Evolutionary conservation across 1,284 basidiomycete genomes (phyloP).

Genomic region (Cryptococcus depauperatus): DNA sequence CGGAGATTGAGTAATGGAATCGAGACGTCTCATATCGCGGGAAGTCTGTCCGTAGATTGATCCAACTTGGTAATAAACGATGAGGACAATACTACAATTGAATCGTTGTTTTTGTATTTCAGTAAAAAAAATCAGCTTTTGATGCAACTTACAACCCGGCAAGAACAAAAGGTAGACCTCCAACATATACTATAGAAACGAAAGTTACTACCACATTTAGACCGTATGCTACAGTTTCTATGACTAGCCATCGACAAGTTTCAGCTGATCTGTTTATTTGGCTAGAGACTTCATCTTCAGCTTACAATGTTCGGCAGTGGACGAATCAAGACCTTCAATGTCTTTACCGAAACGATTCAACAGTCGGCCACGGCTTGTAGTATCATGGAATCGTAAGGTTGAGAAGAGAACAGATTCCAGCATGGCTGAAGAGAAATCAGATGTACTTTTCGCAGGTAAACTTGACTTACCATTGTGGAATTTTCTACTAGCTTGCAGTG

Average conservation of each 20-base stretch:
- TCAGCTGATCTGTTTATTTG: too few species aligned
- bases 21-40: slow-evolving; percentile 78
- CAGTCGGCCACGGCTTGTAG: slow-evolving; percentile 73
- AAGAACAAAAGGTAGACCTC: slow-evolving; percentile 64
- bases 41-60: slow-evolving; percentile 79
- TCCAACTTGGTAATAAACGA: slow-evolving; percentile 49
- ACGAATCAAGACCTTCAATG: slow-evolving; percentile 84
- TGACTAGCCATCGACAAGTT: slow-evolving; percentile 18
- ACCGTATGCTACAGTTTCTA: slow-evolving; percentile 54
- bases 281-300: slow-evolving; percentile 5
- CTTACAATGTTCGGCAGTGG: slow-evolving; percentile 75
- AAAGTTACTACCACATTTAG: slow-evolving; percentile 42
- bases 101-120: not conserved
- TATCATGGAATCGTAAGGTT: slow-evolving; percentile 88
- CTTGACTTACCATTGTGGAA: slow-evolving; percentile 58
- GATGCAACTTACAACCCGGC: slow-evolving; percentile 44
- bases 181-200: slow-evolving; percentile 66
- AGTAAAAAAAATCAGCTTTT: too few species aligned
- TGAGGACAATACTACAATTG: slow-evolving; percentile 50
- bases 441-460: slow-evolving; percentile 10
- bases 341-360: slow-evolving; percentile 90
- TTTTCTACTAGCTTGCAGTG: slow-evolving; percentile 59
- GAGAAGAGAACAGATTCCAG: slow-evolving; percentile 82
- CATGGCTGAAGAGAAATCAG: slow-evolving; percentile 49
- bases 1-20: slow-evolving; percentile 81